Base-by-base conservation (phyloP, 331 rosid species). In the Rhamnella rubrinervis region DNA sequence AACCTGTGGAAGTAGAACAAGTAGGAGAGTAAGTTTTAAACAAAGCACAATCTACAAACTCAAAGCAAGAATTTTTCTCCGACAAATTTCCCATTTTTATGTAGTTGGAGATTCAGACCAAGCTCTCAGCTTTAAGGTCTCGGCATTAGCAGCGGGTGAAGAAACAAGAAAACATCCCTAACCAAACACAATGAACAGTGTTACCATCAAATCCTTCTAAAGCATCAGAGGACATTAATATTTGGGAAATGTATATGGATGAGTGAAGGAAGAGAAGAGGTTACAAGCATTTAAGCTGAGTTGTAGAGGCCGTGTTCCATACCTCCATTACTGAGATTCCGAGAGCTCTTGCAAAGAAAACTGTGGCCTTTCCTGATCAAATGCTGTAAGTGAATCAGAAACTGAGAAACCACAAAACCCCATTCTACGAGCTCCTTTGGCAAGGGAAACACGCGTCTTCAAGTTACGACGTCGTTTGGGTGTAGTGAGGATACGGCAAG, bases 101-200 rank as follows among this genome's bases (percentile, higher is more conserved):
- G 67, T 41, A 20, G 23, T 23, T 23, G 57, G 63, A 51, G 68
- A 73, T 62, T 61, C 84, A 75, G 41, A 93, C 98, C 97, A 89
- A 71, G 83, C 95, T 85, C 70, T 95, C 98, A 50, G 89, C 85
- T 83, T 87, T 95, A 80, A 95, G 56, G 87, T 71, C 72, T 95
- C 98, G 68, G 92, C 88, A 80, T 85, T 88, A 25, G 88, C 88
- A 63, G 95, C 86, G 38, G 97, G 90, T 11, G 98, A 95, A 3
- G 98, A 95, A 84, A 89, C 97, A n/a, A 91, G 97, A 85, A 95
- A 95, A 77, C 79, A 91, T 78, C 93, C 87, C 98, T 95, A 68
- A 62, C 26, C 67, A 64, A 40, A 41, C 47, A n/a, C 12, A 66
- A 41, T 47, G 75, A 79, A 49, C 55, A 35, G 1, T 16, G 71